Evolutionary conservation across 2,329 filamentous ascomycete species (phyloP), one percentile per base, ranked within the genome.

Genomic region (Pseudopithomyces maydicus): DNA sequence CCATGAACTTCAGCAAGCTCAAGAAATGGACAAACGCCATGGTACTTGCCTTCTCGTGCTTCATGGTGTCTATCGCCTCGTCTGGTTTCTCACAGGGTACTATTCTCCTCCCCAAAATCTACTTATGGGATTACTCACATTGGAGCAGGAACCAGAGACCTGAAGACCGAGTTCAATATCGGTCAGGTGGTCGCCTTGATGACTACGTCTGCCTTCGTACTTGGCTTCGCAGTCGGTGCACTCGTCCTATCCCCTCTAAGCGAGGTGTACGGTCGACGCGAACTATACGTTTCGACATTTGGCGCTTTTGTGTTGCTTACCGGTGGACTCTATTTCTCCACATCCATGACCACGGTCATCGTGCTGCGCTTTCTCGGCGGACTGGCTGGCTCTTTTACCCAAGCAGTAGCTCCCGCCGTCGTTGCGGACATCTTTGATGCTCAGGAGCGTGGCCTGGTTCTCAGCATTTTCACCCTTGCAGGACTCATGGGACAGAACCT

Each of bases 401-500:
- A 71, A 36, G 66, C 69, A 2, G 63, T 72, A 17, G 72, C 70
- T 11, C 68, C 67, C 5, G 62, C 69, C 12, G 59, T 69, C 0
- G 56, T 74, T 5, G 79, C 80, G 44, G 86, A 88, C 66, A 79
- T 84, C 38, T 88, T 84, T 76, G 75, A 70, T 6, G 78, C 85
- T 1, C 85, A 88, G 65, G 78, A 88, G 68, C 81, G 86, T 52
- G 86, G 86, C 3, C 81, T 82, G 54, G 82, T 85, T 8, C 82
- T 88, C 60, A 81, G 81, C 4, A 79, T 88, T 47, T 88, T 88
- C 75, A 84, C 80, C 41, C 78, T 88, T 1, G 82, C 82, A 3
- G 86, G 86, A 0, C 77, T 89, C 1, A 79, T 89, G 1, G 87
- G 86, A 0, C 86, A 61, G 19, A 63, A 59, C 85, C 14, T 88